Percentiles rank a stretch among this genome's conserved stretches.
Evolutionary conservation across 805 yeast species (phyloP).

Genomic region (Saturnispora bothae): DNA sequence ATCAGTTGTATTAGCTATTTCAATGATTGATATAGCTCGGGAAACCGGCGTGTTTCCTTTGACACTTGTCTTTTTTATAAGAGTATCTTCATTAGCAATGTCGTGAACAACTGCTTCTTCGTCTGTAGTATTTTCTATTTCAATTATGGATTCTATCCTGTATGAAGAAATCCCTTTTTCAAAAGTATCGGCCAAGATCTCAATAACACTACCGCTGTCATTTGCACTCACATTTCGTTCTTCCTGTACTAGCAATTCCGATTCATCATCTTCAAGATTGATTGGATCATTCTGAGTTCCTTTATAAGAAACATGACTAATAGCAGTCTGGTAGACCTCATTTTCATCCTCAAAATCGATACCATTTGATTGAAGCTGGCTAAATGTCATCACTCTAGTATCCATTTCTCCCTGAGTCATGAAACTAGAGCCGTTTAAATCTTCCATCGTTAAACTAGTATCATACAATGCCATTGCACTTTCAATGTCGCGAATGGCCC

Average conservation of each 20-base stretch:
- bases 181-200: background rate
- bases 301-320: no score
- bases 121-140: background rate
- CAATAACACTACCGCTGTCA: background rate
- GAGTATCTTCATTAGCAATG: no score
- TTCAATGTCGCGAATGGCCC: background rate
- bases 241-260: no score
- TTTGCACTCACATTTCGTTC: background rate
- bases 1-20: conserved; percentile 8
- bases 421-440: background rate
- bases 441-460: conserved; percentile 5
- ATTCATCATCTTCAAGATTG: conserved; percentile 1
- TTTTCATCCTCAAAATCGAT: conserved; percentile 8
- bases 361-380: conserved; percentile 1
- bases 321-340: background rate
- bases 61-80: no score
- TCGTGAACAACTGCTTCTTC: no score
- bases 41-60: no score
- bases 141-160: background rate
- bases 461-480: conserved; percentile 6
- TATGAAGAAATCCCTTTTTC: no score
- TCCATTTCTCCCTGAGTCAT: background rate
- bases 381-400: background rate
- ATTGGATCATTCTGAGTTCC: conserved; percentile 11
- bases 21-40: no score